phyloP scores from a whole-genome alignment of 163 green algal genomes.

The Prototheca stagnorum region DNA sequence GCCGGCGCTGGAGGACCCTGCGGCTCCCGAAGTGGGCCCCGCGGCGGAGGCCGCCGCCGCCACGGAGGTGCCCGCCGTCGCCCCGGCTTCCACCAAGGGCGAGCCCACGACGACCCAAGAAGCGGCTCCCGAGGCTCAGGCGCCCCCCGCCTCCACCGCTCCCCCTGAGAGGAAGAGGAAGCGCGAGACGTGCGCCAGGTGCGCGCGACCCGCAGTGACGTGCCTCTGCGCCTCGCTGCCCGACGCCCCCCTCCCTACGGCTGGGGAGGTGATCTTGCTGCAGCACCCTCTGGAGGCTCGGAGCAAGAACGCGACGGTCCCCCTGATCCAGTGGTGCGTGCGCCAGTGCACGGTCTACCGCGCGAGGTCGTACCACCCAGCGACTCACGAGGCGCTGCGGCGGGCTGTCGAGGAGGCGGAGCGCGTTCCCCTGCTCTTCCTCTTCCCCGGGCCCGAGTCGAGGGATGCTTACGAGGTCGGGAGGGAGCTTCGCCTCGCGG shows the following conservation, averaged over 20 bases:
- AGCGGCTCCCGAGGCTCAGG: no score
- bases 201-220: neutral
- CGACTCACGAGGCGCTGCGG: neutral
- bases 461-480: neutral
- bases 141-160: no score
- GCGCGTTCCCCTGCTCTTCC: neutral
- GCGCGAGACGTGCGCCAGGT: no score
- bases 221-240: conserved; percentile 3
- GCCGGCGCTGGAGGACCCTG: no score
- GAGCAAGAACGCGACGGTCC: conserved; percentile 3
- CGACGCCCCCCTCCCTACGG: neutral
- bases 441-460: neutral
- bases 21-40: no score
- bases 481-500: neutral
- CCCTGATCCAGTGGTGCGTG: conserved; percentile 5
- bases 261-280: neutral
- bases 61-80: no score
- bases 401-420: neutral
- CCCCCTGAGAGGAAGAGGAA: no score
- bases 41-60: no score
- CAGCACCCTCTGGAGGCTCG: conserved; percentile 5
- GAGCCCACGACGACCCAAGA: no score
- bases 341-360: neutral
- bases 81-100: no score
- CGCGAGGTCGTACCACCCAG: neutral